Conservation (phyloP, 208 protist species). For the Trypanosoma cruzi region DNA sequence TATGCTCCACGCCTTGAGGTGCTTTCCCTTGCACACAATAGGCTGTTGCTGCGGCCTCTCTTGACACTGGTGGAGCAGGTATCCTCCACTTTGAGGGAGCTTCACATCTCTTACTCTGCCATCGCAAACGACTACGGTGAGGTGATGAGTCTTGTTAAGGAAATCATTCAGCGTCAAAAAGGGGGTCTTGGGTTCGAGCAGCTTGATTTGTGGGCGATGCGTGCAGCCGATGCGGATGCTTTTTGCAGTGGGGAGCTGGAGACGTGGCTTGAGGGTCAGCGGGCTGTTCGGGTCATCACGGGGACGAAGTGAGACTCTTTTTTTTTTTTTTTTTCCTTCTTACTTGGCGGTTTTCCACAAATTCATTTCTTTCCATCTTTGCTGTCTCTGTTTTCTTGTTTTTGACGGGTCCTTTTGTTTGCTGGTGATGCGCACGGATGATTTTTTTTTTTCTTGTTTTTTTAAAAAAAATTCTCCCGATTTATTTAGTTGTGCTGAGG, state of each 20-base stretch:
- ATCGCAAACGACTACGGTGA: conserved; percentile 45
- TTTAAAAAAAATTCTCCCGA: neutral
- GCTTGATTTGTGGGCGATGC: conserved; percentile 34
- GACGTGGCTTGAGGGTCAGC: conserved; percentile 34
- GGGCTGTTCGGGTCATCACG: conserved; percentile 28
- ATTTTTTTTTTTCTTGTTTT: neutral
- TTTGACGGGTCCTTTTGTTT: neutral
- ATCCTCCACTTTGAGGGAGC: conserved; percentile 33
- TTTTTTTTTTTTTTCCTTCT: conserved; percentile 18
- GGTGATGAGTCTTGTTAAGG: conserved; percentile 42
- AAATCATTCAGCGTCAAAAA: conserved; percentile 54
- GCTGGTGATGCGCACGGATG: neutral
- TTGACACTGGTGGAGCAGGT: conserved; percentile 65
- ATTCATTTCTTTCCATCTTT: neutral
- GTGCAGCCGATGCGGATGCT: neutral
- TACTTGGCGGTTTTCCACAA: neutral
- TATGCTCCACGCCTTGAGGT: conserved; percentile 48
- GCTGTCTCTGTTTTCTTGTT: neutral
- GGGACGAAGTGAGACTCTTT: conserved; percentile 6
- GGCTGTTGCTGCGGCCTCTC: conserved; percentile 50
- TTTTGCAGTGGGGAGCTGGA: conserved; percentile 11
- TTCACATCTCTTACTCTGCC: conserved; percentile 50
- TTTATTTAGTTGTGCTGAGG: neutral
- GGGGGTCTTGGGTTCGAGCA: conserved; percentile 20
- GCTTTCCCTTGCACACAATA: conserved; percentile 59